phyloP scores from a whole-genome alignment of 164 flowering plant genomes.

The Liquidambar formosana region DNA sequence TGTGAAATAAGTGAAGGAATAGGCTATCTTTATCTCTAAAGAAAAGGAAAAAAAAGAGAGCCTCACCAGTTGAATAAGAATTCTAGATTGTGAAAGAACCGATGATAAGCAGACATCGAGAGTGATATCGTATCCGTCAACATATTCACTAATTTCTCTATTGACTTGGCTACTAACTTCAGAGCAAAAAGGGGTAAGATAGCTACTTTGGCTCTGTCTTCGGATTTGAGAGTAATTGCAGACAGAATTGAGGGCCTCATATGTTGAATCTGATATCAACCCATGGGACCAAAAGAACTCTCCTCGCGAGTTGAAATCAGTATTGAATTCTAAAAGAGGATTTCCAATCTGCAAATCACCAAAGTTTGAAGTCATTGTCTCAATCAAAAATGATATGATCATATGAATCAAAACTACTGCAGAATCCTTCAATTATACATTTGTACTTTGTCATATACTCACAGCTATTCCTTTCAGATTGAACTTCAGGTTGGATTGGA shows the following conservation, averaged over 20 bases:
- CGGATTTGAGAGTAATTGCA: constrained; percentile 89
- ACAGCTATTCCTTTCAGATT: constrained; percentile 95
- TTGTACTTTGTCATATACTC: constrained; percentile 30
- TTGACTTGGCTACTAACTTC: constrained; percentile 70
- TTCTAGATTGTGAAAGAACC: constrained; percentile 63
- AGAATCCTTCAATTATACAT: too few relatives aligned
- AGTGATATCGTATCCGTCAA: constrained; percentile 87
- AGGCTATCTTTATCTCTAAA: not conserved
- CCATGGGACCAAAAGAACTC: constrained; percentile 96
- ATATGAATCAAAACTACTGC: too few relatives aligned
- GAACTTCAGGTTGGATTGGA: constrained; percentile 72
- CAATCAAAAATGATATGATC: too few relatives aligned
- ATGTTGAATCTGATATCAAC: constrained; percentile 82
- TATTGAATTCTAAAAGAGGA: constrained; percentile 73
- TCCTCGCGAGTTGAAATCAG: constrained; percentile 82
- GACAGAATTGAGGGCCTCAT: constrained; percentile 60
- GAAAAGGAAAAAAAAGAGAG: not conserved
- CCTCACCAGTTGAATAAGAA: constrained; percentile 27
- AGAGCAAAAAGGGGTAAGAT: constrained; percentile 69
- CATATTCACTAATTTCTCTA: constrained; percentile 72
- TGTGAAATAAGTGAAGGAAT: not conserved
- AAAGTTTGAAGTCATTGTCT: too few relatives aligned
- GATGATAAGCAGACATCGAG: constrained; percentile 94
- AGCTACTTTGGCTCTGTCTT: constrained; percentile 78
- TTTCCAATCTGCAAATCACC: constrained; percentile 71